phyloP scores from a whole-genome alignment of 805 yeast species.

The Scheffersomyces coipomensis region DNA sequence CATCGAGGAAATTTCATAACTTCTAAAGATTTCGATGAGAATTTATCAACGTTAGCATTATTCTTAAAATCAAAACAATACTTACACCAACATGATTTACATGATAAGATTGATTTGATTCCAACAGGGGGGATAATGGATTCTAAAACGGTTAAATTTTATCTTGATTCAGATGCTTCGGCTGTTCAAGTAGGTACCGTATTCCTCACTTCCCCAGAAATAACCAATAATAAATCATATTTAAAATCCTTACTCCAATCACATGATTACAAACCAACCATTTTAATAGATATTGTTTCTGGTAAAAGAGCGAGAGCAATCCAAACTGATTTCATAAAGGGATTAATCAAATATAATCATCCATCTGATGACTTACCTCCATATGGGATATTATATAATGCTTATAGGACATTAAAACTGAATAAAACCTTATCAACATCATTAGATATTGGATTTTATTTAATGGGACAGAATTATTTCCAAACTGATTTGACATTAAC shows the following conservation, averaged over 20 bases:
- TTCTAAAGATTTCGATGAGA: slow-evolving; percentile 24
- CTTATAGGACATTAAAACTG: slow-evolving; percentile 22
- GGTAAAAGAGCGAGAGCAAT: slow-evolving; percentile 40
- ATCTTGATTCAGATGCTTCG: slow-evolving; percentile 43
- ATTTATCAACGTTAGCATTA: slow-evolving; percentile 32
- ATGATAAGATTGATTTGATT: slow-evolving; percentile 15
- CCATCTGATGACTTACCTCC: slow-evolving; percentile 23
- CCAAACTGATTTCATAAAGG: slow-evolving; percentile 30
- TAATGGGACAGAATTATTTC: slow-evolving; percentile 35
- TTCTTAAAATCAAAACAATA: slow-evolving; percentile 17
- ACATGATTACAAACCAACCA: slow-evolving; percentile 14
- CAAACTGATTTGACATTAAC: slow-evolving; percentile 15
- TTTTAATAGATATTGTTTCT: slow-evolving; percentile 33
- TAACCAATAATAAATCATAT: slow-evolving; percentile 17
- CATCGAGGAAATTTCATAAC: slow-evolving; percentile 52
- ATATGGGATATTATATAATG: slow-evolving; percentile 33
- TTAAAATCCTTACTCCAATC: slow-evolving; percentile 1
- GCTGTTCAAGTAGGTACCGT: slow-evolving; percentile 59
- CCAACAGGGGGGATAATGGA: slow-evolving; percentile 57
- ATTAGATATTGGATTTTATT: slow-evolving; percentile 24
- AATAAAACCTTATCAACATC: slow-evolving; percentile 7
- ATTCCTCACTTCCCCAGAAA: slow-evolving; percentile 39
- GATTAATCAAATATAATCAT: slow-evolving; percentile 11
- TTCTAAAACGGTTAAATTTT: slow-evolving; percentile 23
- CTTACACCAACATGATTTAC: slow-evolving; percentile 3